phyloP scores from a whole-genome alignment of 1,139 yeast genomes.

The Diutina mesorugosa region DNA sequence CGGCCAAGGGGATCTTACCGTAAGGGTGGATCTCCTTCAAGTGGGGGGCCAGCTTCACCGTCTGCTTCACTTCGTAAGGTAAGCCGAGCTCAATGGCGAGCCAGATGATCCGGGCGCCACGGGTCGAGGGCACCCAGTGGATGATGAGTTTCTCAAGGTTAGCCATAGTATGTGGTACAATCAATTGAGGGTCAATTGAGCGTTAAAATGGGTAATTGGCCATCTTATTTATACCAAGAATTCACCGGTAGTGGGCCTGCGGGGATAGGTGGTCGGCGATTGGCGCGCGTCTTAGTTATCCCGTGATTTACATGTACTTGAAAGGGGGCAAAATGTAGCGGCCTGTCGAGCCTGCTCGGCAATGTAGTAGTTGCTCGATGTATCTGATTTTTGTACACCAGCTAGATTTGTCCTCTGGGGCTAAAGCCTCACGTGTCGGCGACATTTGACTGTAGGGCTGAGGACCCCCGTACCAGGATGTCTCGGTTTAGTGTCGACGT shows the following conservation, averaged over 20 bases:
- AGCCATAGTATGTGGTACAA: neutral
- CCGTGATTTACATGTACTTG: neutral
- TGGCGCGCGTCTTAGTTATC: neutral
- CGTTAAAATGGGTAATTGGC: neutral
- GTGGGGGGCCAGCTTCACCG: neutral
- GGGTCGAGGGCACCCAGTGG: neutral
- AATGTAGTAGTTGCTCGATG: too few species aligned
- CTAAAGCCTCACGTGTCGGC: too few species aligned
- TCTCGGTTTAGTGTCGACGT: too few species aligned
- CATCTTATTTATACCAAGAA: neutral
- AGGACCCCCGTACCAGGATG: too few species aligned
- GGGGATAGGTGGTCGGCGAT: neutral
- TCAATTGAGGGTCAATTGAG: neutral
- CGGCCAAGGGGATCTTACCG: neutral
- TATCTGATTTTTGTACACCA: too few species aligned
- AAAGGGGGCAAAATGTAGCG: too few species aligned
- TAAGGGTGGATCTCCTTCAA: neutral
- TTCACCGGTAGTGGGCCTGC: neutral
- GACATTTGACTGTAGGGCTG: too few species aligned
- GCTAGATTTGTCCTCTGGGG: too few species aligned
- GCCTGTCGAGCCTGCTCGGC: too few species aligned
- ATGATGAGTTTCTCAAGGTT: neutral
- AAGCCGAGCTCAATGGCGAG: slow-evolving; percentile 7
- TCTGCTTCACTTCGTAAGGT: slow-evolving; percentile 6
- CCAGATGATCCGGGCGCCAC: slow-evolving; percentile 7